Evolutionary conservation across 768 basidiomycete species (phyloP).

Genomic region (Pleurotus salmoneostramineus): DNA sequence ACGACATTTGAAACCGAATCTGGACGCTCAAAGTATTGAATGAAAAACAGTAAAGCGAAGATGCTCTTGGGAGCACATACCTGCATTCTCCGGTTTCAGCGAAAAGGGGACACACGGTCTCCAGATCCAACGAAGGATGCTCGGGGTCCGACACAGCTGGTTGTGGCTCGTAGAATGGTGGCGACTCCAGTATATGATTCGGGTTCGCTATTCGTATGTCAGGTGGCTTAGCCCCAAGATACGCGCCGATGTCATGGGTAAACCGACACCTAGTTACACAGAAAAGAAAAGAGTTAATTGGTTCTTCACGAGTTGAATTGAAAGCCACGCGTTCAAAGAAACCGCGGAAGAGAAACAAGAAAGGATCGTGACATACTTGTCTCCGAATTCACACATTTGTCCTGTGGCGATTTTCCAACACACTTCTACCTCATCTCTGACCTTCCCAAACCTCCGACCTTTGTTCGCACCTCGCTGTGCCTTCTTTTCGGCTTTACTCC

Average conservation of each 20-base stretch:
- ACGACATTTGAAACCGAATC: slow-evolving; percentile 86
- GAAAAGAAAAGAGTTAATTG: neutral
- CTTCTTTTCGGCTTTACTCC: slow-evolving; percentile 67
- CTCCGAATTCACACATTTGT: slow-evolving; percentile 64
- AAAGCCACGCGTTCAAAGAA: neutral
- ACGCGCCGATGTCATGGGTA: slow-evolving; percentile 72
- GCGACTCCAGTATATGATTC: slow-evolving; percentile 34
- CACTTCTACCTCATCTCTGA: slow-evolving; percentile 76
- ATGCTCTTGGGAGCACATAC: slow-evolving; percentile 17
- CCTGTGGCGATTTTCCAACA: slow-evolving; percentile 81
- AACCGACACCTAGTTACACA: slow-evolving; percentile 59
- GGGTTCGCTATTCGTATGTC: slow-evolving; percentile 63
- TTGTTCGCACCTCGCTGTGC: slow-evolving; percentile 81
- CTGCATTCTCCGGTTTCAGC: slow-evolving; percentile 70
- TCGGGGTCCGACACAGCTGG: slow-evolving; percentile 2
- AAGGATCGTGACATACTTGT: slow-evolving; percentile 41
- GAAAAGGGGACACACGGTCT: slow-evolving; percentile 64
- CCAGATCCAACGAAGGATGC: slow-evolving; percentile 39
- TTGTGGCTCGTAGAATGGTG: slow-evolving; percentile 44
- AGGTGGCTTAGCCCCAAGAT: slow-evolving; percentile 69
- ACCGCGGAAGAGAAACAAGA: neutral
- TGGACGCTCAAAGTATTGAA: slow-evolving; percentile 12
- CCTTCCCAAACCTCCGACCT: slow-evolving; percentile 70
- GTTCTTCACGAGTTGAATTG: neutral
- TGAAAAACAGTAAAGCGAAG: neutral